A percentile compares a stretch with the other conserved stretches of the same genome.
Conservation (phyloP, 306 rosid species). For the Pyrus pyrifolia region DNA sequence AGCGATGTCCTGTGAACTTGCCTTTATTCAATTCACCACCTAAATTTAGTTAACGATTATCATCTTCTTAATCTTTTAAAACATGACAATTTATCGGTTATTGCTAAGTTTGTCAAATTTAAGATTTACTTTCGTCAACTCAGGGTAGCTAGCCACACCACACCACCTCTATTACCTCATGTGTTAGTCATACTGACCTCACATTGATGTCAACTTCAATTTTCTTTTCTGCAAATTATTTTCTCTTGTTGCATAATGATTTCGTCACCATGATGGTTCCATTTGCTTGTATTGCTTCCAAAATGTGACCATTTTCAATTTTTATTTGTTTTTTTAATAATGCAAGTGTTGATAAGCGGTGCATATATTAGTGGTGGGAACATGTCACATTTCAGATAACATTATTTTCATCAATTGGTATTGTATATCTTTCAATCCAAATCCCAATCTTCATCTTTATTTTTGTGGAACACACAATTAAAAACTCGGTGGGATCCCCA, state of each 20-base stretch:
- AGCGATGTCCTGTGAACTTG: background rate
- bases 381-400: background rate
- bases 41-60: no score
- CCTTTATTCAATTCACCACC: background rate
- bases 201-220: background rate
- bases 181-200: conserved; percentile 20
- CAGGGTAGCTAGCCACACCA: no score
- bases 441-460: background rate
- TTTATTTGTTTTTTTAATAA: background rate
- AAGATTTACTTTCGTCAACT: background rate
- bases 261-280: background rate
- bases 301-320: background rate
- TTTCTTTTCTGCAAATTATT: background rate
- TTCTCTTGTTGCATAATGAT: background rate
- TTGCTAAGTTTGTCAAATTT: background rate
- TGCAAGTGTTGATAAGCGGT: background rate
- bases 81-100: no score
- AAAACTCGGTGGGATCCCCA: background rate
- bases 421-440: background rate
- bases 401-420: background rate
- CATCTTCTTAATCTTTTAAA: no score
- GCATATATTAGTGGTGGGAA: background rate
- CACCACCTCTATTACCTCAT: conserved; percentile 14
- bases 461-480: background rate
- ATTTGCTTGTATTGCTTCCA: background rate